Base-by-base conservation (phyloP, 2,329 filamentous ascomycete genomes). In the Clarireedia homoeocarpa region DNA sequence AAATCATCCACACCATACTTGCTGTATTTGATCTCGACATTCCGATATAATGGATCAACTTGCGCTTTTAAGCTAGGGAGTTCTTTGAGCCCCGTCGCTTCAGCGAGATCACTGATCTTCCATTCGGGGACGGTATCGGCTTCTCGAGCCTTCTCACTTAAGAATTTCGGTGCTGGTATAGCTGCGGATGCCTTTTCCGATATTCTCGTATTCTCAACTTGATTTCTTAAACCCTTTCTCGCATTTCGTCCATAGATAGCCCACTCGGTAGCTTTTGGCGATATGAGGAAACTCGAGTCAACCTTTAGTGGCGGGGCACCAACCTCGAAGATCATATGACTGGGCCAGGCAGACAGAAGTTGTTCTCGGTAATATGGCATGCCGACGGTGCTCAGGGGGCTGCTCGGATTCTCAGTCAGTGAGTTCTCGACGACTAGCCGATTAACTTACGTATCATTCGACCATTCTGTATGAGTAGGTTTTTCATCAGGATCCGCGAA, bases 1-100 rank as follows among this genome's bases (percentile, higher is more conserved):
- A 99, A 99, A 71, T 99, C 95, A 66, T 97, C 92, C n/a, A 99
- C 91, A 20, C 94, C 94, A 71, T 96, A 99, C 69, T 91, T 95
- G 77, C 92, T 96, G 75, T 97, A 99, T 70, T 96, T 96, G 74
- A 99, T 99, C 71, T 97, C 92, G 10, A 96, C 88, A 65, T 91
- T 91, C 61, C 88, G 85, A 71, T 99, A 99, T 75, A 94, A 89
- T 7, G 88, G 81, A 23, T 92, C 88, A 4, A 94, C 87, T 56
- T 96, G 91, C 42, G 87, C 83, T 61, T 89, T 88, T 55, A 86
- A 81, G 61, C 86, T 86, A 59, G 88, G 85, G 3, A 92, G 75
- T 54, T 87, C 84, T 55, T 82, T 75, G 39, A 85, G 83, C n/a
- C 82, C 81, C 58, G 92, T 71, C 0, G 83, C 77, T 57, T 86